These are phyloP conservation scores for Plasmodium gonderi DNA, from an alignment of 169 alveolate species.

Conservation along the genomic window DNA sequence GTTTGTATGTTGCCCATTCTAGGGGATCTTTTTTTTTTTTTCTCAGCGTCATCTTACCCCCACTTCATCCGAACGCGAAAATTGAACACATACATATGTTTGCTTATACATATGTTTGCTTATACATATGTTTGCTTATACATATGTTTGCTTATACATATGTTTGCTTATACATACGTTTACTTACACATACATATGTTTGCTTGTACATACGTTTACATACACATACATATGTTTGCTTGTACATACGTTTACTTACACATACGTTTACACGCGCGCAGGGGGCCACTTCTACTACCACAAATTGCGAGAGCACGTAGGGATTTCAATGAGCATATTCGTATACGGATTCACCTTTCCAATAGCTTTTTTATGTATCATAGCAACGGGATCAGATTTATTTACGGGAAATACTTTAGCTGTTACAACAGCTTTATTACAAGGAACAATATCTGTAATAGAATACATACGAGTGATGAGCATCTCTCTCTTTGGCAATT, in stretches of 20 bases:
- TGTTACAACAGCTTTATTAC: slow-evolving; percentile 75
- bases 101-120: background rate
- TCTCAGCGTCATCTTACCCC: too few species aligned
- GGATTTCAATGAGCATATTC: slow-evolving; percentile 35
- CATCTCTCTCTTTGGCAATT: slow-evolving; percentile 82
- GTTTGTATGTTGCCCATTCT: too few species aligned
- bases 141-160: background rate
- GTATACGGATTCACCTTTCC: slow-evolving; percentile 83
- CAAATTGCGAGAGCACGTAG: slow-evolving; percentile 53
- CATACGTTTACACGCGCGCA: background rate
- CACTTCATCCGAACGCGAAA: too few species aligned
- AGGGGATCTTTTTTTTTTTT: too few species aligned
- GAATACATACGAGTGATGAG: slow-evolving; percentile 68
- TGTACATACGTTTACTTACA: background rate
- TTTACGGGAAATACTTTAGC: slow-evolving; percentile 83
- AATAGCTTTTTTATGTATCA: slow-evolving; percentile 79
- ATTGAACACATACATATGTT: background rate
- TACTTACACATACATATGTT: background rate
- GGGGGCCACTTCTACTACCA: slow-evolving; percentile 65
- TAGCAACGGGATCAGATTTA: slow-evolving; percentile 85
- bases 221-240: background rate
- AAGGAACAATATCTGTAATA: slow-evolving; percentile 22
- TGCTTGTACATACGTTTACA: background rate
- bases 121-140: background rate
- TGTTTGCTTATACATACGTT: background rate